Conservation (phyloP, 225 moss, liverwort and hornwort species). For the Lunularia cruciata region DNA sequence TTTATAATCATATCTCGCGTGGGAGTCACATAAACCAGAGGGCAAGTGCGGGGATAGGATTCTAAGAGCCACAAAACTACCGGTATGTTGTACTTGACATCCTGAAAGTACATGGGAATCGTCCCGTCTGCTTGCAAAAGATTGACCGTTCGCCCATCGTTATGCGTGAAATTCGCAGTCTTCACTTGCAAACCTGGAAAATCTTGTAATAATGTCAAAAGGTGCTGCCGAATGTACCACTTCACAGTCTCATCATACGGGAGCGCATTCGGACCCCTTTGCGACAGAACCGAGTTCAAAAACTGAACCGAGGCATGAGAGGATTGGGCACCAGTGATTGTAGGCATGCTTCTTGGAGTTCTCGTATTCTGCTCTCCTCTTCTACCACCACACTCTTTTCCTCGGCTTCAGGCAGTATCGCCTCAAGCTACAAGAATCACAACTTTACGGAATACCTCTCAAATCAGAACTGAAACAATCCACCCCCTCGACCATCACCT, state of each 20-base stretch:
- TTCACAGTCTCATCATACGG: conserved; percentile 93
- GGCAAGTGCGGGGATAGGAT: conserved; percentile 75
- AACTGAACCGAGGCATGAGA: conserved; percentile 87
- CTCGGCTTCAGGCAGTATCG: background rate
- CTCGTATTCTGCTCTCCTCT: background rate
- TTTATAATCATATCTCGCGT: conserved; percentile 98
- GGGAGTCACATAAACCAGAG: conserved; percentile 88
- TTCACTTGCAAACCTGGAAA: conserved; percentile 94
- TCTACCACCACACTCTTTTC: background rate
- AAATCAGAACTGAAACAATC: background rate
- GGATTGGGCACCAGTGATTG: conserved; percentile 43
- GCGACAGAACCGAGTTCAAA: conserved; percentile 81
- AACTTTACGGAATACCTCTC: background rate
- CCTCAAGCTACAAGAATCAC: background rate
- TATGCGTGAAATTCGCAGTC: conserved; percentile 80
- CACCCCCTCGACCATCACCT: background rate
- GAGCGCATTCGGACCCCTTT: conserved; percentile 88
- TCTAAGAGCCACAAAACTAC: conserved; percentile 95
- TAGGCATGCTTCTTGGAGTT: conserved; percentile 43
- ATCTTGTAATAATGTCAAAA: conserved; percentile 83
- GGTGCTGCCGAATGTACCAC: conserved; percentile 86
- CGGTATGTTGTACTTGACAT: conserved; percentile 98
- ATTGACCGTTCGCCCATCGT: conserved; percentile 80
- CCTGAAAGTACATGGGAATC: conserved; percentile 98
- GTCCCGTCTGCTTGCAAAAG: conserved; percentile 94